Evolutionary conservation across 306 rosid species (phyloP), one percentile per base, ranked within the genome.

Genomic region (Fragaria vesca): DNA sequence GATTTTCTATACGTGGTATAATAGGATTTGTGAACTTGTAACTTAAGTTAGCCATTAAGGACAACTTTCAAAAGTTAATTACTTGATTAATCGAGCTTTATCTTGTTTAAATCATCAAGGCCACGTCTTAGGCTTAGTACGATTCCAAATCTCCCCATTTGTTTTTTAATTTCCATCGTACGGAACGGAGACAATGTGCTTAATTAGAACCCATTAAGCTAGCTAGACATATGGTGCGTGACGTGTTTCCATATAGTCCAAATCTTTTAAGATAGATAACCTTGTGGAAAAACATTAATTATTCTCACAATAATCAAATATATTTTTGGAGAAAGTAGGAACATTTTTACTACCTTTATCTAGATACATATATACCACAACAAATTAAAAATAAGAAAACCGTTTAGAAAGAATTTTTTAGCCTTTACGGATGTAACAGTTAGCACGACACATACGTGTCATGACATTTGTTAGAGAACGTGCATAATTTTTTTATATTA

Each of bases 161-260:
- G 72, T 83, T 83, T 86, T 78, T 60, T 75, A 91, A 76, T 78
- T 77, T 81, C 72, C 70, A 38, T 86, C 86, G 96, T 90, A 90
- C 93, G 90, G 88, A 20, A 32, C 58, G 4, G 11, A 38, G 57
- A 85, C 89, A 81, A 55, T 68, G 66, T 85, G 86, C 72, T 82
- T 43, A 50, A 71, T 76, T 72, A 69, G 78, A 85, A 71, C 76
- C 88, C 88, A 81, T 78, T 79, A n/a, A 42, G 46, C 46, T 7
- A 43, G 21, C 71, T 62, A 74, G 79, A 76, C 78, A 76, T 34
- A 71, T 54, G 62, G 36, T 62, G 71, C 12, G 71, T 75, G 78
- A 75, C 78, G 71, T 75, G 78, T 74, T 4, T 63, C 43, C 70
- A 62, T 75, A 75, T 10, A 5, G 17, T 75, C 79, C 79, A 62